A percentile compares a stretch with the other conserved stretches of the same genome.
phyloP scores from a whole-genome alignment of 345 rosid genomes.

The Boechera stricta region DNA sequence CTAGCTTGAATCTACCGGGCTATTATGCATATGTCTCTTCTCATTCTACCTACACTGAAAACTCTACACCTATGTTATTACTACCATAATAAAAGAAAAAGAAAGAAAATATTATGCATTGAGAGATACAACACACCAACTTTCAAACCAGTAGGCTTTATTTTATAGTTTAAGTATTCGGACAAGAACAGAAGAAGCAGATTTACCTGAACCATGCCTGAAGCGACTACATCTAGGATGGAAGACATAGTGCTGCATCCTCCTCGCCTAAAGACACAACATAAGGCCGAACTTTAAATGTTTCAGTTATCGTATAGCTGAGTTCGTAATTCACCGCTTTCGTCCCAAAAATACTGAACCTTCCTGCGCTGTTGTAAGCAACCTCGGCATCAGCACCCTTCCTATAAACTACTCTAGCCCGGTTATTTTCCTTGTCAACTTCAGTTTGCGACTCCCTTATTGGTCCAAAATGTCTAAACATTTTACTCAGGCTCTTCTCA shows the following conservation, averaged over 20 bases:
- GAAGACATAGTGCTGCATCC: constrained; percentile 43
- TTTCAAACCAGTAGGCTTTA: constrained; percentile 1
- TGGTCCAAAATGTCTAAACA: constrained; percentile 86
- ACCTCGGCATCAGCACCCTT: constrained; percentile 75
- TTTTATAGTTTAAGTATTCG: neutral
- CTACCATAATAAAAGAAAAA: neutral
- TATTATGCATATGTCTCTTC: constrained; percentile 5
- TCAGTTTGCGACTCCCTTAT: constrained; percentile 76
- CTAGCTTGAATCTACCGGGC: constrained; percentile 8
- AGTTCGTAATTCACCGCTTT: constrained; percentile 76
- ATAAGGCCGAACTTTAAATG: constrained; percentile 53
- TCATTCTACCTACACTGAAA: neutral
- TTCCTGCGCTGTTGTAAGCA: constrained; percentile 79
- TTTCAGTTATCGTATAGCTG: constrained; percentile 59
- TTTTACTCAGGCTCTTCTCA: constrained; percentile 74
- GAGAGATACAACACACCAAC: neutral
- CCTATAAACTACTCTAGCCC: constrained; percentile 92
- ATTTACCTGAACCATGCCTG: constrained; percentile 46
- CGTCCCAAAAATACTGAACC: constrained; percentile 78
- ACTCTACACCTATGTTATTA: constrained; percentile 10
- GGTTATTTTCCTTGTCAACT: constrained; percentile 67
- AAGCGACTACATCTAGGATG: constrained; percentile 13
- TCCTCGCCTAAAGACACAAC: constrained; percentile 53
- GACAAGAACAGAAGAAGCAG: neutral
- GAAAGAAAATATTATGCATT: neutral